A percentile compares a stretch with the other conserved stretches of the same genome.
phyloP scores from a whole-genome alignment of 371 early-diverging fungal species.

The Paraphysoderma sedebokerense region DNA sequence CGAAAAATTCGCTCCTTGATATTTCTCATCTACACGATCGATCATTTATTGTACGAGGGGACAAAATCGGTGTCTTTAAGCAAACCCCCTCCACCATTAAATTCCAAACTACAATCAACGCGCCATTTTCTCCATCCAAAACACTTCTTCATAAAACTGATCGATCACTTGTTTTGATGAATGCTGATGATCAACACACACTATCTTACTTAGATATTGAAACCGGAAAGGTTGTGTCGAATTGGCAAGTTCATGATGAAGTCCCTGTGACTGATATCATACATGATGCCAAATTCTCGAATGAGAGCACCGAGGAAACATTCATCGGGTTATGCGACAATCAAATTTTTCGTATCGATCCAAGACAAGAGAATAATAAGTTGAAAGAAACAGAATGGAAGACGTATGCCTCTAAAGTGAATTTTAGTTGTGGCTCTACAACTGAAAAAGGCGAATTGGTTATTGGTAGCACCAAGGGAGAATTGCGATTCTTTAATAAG shows the following conservation, averaged over 20 bases:
- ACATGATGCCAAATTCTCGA: conserved; percentile 60
- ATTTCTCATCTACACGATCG: no score
- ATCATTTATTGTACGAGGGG: conserved; percentile 69
- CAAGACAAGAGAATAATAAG: no score
- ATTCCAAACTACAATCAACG: conserved; percentile 46
- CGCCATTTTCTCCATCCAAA: conserved; percentile 30
- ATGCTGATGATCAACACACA: conserved; percentile 37
- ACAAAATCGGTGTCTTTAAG: conserved; percentile 64
- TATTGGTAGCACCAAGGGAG: conserved; percentile 73
- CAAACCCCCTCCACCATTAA: conserved; percentile 44
- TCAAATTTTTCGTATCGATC: conserved; percentile 78
- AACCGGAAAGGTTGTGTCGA: conserved; percentile 77
- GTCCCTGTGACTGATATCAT: conserved; percentile 44
- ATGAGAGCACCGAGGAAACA: conserved; percentile 45
- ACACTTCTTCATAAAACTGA: conserved; percentile 68
- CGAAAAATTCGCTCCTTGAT: no score
- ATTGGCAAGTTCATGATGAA: conserved; percentile 54
- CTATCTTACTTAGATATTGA: conserved; percentile 82
- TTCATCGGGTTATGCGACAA: conserved; percentile 67
- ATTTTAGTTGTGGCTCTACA: no score
- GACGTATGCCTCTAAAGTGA: no score
- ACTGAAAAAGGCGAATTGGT: conserved; percentile 67
- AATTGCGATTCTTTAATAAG: conserved; percentile 70
- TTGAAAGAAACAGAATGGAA: no score
- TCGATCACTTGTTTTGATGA: conserved; percentile 48